A percentile compares a stretch with the other conserved stretches of the same genome.
phyloP scores from a whole-genome alignment of 1,139 yeast species.

The Eremothecium gossypii region DNA sequence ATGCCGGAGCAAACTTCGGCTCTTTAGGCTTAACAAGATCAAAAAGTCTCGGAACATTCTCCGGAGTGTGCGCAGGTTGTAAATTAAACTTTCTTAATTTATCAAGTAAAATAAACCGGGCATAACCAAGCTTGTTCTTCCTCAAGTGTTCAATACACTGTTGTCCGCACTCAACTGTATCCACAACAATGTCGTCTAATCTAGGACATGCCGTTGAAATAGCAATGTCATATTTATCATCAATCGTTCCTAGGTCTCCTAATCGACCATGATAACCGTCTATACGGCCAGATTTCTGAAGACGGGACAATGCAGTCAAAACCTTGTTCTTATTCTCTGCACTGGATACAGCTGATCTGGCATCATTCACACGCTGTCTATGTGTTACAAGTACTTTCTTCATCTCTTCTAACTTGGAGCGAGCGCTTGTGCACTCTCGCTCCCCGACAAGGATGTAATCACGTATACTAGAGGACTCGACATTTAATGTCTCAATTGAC shows the following conservation, averaged over 20 bases:
- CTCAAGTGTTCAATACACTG: slow-evolving; percentile 82
- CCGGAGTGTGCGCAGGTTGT: slow-evolving; percentile 61
- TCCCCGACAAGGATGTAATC: slow-evolving; percentile 53
- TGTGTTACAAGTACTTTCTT: slow-evolving; percentile 44
- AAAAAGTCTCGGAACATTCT: slow-evolving; percentile 68
- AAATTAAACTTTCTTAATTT: slow-evolving; percentile 60
- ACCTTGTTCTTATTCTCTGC: slow-evolving; percentile 67
- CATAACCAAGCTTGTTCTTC: slow-evolving; percentile 79
- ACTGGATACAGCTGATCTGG: slow-evolving; percentile 47
- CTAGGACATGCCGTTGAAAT: slow-evolving; percentile 93
- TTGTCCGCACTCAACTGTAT: slow-evolving; percentile 88
- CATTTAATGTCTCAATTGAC: slow-evolving; percentile 36
- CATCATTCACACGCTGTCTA: slow-evolving; percentile 59
- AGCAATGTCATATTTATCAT: slow-evolving; percentile 82
- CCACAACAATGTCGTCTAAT: slow-evolving; percentile 88
- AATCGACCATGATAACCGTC: slow-evolving; percentile 81
- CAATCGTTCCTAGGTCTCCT: slow-evolving; percentile 86
- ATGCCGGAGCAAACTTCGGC: slow-evolving; percentile 70
- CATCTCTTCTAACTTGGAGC: slow-evolving; percentile 41
- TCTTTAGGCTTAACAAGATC: slow-evolving; percentile 69
- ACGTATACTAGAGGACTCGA: slow-evolving; percentile 39
- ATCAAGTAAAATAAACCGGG: slow-evolving; percentile 73
- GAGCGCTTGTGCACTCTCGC: slow-evolving; percentile 45
- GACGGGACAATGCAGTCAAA: slow-evolving; percentile 53
- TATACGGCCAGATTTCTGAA: slow-evolving; percentile 76